These are phyloP conservation scores for Rhododendron mucronatum DNA, from an alignment of 148 eudicot species.

Conservation along the genomic window DNA sequence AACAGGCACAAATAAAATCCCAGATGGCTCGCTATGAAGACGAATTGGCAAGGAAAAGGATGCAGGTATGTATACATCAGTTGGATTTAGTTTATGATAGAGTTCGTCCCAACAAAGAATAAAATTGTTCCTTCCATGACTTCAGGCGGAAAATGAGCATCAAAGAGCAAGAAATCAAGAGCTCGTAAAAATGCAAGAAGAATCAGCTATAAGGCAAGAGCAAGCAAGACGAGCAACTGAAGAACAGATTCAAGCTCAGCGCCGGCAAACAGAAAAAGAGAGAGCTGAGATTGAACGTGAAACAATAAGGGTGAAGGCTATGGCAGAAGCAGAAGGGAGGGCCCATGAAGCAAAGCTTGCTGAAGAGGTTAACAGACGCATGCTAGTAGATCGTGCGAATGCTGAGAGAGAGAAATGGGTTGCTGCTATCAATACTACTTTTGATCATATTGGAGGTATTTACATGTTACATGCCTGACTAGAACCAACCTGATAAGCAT, in stretches of 20 bases:
- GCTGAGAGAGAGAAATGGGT: slow-evolving; percentile 94
- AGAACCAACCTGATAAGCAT: neutral
- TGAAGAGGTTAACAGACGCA: slow-evolving; percentile 81
- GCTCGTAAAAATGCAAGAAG: slow-evolving; percentile 85
- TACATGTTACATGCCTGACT: slow-evolving; percentile 29
- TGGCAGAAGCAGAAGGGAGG: slow-evolving; percentile 92
- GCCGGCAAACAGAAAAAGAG: slow-evolving; percentile 86
- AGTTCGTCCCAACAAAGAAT: neutral
- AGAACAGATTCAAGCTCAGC: slow-evolving; percentile 90
- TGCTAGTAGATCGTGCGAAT: slow-evolving; percentile 67
- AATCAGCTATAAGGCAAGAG: slow-evolving; percentile 69
- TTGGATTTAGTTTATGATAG: neutral
- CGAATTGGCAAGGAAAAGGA: slow-evolving; percentile 76
- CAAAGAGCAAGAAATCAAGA: slow-evolving; percentile 83
- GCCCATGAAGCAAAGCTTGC: slow-evolving; percentile 86
- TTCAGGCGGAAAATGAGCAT: slow-evolving; percentile 73
- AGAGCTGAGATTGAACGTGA: slow-evolving; percentile 93
- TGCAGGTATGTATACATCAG: slow-evolving; percentile 42
- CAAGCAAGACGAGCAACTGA: slow-evolving; percentile 80
- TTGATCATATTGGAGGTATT: slow-evolving; percentile 95
- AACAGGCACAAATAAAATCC: slow-evolving; percentile 66
- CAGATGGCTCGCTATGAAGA: slow-evolving; percentile 89
- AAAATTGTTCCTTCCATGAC: neutral
- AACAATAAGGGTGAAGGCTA: slow-evolving; percentile 77
- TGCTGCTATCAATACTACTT: slow-evolving; percentile 87